Evolutionary conservation across 1,139 yeast genomes (phyloP), one percentile per base, ranked within the genome.

Genomic region (Nakaseomyces delphensis): DNA sequence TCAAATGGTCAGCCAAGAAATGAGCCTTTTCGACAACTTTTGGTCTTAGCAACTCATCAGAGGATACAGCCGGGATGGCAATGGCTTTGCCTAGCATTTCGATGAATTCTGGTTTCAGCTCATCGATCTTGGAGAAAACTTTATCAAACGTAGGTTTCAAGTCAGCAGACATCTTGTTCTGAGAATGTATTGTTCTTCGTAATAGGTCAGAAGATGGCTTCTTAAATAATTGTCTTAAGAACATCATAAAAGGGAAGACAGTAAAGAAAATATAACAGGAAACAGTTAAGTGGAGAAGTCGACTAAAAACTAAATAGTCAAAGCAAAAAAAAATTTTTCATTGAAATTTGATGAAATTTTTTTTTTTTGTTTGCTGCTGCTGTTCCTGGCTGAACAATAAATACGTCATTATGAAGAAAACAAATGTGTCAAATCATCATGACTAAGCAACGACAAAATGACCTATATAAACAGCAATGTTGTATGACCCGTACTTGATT

Each of bases 31-130:
- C 66, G 45, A 83, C 78, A 41, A 91, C 97, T 61, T 82, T 72
- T 25, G 95, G 94, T 66, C 95, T 83, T 56, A 83, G 74, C 13
- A 77, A 64, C 60, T 87, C 94, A 63, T 91, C 98, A 30, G 87
- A 79, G 7, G 97, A 87, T 31, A 93, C 96, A 4, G 97, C 89
- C 41, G 95, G 94, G 55, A 91, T 93, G 45, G 87, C 83, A 41
- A 93, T 89, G 10, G 96, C 96, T 45, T 80, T 71, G 39, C 77
- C 67, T 48, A 91, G 73, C 54, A 93, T 71, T 46, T 74, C 69
- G 51, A 83, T 76, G 67, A 79, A 83, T 46, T 70, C 65, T 2
- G 86, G 84, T 60, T 80, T 77, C 59, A 81, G 72, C 56, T 77
- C 83, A 52, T 80, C 85, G 54, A 83, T 78, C 56, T 78, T 76